Base-by-base conservation (phyloP, 306 rosid genomes). In the Pyrus communis region DNA sequence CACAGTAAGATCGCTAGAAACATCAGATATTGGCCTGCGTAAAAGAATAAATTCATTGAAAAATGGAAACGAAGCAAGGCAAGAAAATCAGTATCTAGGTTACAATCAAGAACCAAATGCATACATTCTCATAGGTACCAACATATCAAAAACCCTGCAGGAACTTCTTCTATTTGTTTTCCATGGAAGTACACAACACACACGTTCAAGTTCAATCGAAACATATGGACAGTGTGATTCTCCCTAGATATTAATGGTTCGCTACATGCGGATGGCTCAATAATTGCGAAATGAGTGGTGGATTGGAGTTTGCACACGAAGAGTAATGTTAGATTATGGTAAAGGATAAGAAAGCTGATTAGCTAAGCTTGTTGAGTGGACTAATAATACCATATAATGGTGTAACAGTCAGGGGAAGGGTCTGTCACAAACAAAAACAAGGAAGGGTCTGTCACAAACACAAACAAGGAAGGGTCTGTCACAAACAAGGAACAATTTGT, bases 11-110 rank as follows among this genome's bases (percentile, higher is more conserved):
- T 96, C 99, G 69, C 97, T 96, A 46, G 99, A 88, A 67, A 92
- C 98, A 82, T 96, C 99, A 60, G 99, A 96, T 67, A 96, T 91
- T 23, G 99, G 98, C 99, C 99, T 96, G 97, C 69, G 85, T 84
- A 43, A 82, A 7, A 69, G 33, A 77, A 76, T 83, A 35, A 84
- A 42, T 57, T 73, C 14, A 75, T 74, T 77, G 81, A 82, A 83
- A 76, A 85, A 76, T 52, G 74, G 70, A 70, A 79, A 79, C 67
- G 69, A 67, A 70, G 45, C 66, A 57, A 77, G 83, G 71, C 82
- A 82, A 75, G 80, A 78, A 77, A 71, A 77, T 31, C 58, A 25
- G 77, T 79, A 73, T 58, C 68, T 13, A 9, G 17, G 31, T 11
- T 54, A 35, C 40, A 15, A 38, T 18, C 35, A 64, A 72, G 57